Percentiles rank a stretch among this genome's conserved stretches.
Conservation (phyloP, 208 protist species). For the Trypanosoma avium region DNA sequence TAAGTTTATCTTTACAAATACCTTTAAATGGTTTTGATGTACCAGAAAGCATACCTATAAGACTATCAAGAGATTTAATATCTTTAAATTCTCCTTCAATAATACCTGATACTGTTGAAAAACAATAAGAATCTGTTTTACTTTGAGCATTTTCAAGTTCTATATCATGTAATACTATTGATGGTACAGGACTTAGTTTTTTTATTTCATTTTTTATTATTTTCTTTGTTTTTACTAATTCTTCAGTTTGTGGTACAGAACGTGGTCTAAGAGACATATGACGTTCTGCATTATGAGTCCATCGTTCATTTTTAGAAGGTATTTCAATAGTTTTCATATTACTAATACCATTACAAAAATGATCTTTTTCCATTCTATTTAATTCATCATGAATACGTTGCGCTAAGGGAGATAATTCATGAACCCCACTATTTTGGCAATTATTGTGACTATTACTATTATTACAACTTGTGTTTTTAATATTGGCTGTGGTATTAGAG, state of each 20-base stretch:
- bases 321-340: background rate
- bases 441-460: too few relatives aligned
- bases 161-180: background rate
- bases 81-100: conserved; percentile 14
- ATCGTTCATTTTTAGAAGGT: conserved; percentile 11
- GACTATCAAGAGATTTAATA: conserved; percentile 17
- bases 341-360: conserved; percentile 7
- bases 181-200: background rate
- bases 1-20: conserved; percentile 20
- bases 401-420: conserved; percentile 17
- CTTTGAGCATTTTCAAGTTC: background rate
- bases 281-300: conserved; percentile 15
- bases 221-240: background rate
- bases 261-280: conserved; percentile 34
- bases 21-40: conserved; percentile 43
- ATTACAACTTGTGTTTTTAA: background rate
- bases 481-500: background rate
- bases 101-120: conserved; percentile 10
- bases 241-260: background rate
- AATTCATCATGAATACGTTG: conserved; percentile 23
- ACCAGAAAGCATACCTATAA: conserved; percentile 35
- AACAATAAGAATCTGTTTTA: conserved; percentile 7
- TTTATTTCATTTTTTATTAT: background rate
- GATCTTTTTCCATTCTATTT: conserved; percentile 9
- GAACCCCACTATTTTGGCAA: too few relatives aligned